A percentile compares a stretch with the other conserved stretches of the same genome.
Conservation (phyloP, 352 stramenopile genomes). For the Halophytophthora batemanensis region DNA sequence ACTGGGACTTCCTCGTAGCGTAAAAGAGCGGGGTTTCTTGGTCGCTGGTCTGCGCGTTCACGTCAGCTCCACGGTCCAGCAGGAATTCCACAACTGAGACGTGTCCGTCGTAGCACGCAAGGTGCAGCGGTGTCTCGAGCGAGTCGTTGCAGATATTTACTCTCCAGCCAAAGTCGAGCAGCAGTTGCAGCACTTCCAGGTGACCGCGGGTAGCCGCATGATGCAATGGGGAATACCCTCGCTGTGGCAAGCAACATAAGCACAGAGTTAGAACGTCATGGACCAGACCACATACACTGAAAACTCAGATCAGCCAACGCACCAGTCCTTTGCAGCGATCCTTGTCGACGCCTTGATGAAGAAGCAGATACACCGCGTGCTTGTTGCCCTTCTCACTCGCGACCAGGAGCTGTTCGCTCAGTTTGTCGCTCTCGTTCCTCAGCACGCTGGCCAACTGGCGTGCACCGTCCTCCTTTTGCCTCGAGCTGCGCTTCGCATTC, state of each 20-base stretch:
- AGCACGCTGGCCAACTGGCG: conserved; percentile 40
- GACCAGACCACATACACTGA: not conserved
- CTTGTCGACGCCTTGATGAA: conserved; percentile 58
- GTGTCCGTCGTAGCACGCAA: conserved; percentile 66
- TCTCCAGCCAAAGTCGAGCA: conserved; percentile 65
- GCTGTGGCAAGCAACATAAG: conserved; percentile 18
- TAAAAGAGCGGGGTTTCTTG: conserved; percentile 76
- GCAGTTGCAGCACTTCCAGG: conserved; percentile 56
- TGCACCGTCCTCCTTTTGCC: conserved; percentile 19
- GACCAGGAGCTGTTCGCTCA: conserved; percentile 62
- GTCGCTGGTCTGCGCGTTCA: conserved; percentile 50
- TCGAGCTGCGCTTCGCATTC: conserved; percentile 5
- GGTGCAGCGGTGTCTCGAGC: conserved; percentile 63
- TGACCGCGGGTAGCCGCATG: conserved; percentile 67
- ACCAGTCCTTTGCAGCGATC: conserved; percentile 65
- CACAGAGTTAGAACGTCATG: conserved; percentile 2
- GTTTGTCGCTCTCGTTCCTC: conserved; percentile 29
- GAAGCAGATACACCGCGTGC: conserved; percentile 61
- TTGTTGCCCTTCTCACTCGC: conserved; percentile 70
- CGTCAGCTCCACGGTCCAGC: conserved; percentile 50
- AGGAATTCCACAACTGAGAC: conserved; percentile 51
- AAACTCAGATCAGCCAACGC: conserved; percentile 4
- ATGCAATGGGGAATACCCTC: conserved; percentile 64
- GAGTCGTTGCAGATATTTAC: conserved; percentile 44
- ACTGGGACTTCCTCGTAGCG: conserved; percentile 60